phyloP scores from a whole-genome alignment of 768 basidiomycete genomes.

The Leccinum longicurvipes region DNA sequence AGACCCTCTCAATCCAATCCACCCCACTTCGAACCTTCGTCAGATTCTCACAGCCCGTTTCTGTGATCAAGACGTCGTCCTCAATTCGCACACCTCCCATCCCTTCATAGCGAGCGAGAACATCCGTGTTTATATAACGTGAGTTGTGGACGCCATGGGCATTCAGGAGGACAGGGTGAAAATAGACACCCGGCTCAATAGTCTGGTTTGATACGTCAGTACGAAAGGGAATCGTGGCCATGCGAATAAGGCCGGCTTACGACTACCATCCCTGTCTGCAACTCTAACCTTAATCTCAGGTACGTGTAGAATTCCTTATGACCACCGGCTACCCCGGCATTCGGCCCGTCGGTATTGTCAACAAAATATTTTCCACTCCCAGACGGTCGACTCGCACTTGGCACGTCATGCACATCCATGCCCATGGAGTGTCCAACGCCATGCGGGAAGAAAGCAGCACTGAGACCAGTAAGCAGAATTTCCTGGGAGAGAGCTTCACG shows the following conservation, averaged over 20 bases:
- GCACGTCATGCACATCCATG: slow-evolving; percentile 92
- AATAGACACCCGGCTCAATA: slow-evolving; percentile 89
- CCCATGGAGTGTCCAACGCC: slow-evolving; percentile 90
- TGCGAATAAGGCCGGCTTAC: slow-evolving; percentile 43
- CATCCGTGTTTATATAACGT: slow-evolving; percentile 36
- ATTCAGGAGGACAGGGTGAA: slow-evolving; percentile 74
- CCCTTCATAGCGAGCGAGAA: slow-evolving; percentile 51
- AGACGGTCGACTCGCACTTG: slow-evolving; percentile 72
- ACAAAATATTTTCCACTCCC: slow-evolving; percentile 55
- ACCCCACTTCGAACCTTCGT: slow-evolving; percentile 83
- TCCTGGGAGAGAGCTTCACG: slow-evolving; percentile 34
- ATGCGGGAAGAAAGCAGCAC: slow-evolving; percentile 91
- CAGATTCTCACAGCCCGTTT: slow-evolving; percentile 74
- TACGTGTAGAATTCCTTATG: slow-evolving; percentile 75
- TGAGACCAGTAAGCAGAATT: slow-evolving; percentile 73
- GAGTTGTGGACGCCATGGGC: slow-evolving; percentile 58
- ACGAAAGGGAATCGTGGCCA: background rate
- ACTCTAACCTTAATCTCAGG: slow-evolving; percentile 70
- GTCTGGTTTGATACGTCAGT: slow-evolving; percentile 46
- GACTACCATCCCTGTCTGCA: slow-evolving; percentile 81
- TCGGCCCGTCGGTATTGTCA: slow-evolving; percentile 71
- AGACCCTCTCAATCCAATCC: slow-evolving; percentile 78
- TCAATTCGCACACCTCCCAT: slow-evolving; percentile 95
- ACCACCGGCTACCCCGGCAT: slow-evolving; percentile 54
- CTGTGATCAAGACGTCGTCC: slow-evolving; percentile 81